Base-by-base conservation (phyloP, 306 rosid genomes). In the Begonia masoniana region DNA sequence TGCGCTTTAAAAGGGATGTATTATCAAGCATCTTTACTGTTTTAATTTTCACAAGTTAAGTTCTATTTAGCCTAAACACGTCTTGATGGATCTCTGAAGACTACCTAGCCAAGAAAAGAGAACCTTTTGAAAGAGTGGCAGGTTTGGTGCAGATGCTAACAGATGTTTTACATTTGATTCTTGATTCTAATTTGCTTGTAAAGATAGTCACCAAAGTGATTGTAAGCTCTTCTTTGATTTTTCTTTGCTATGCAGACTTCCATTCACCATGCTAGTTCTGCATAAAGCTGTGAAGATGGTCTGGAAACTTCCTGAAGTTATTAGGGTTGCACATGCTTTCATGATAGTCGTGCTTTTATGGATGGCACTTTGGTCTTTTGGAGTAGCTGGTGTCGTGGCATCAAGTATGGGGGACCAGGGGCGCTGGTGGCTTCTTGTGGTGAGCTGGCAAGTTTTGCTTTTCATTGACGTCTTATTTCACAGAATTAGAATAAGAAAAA, bases 391-490 rank as follows among this genome's bases (percentile, higher is more conserved):
- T 66, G 91, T 83, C 55, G 96, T 91, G 69, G 99, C 99, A 57
- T 91, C 94, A 58, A 77, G 92, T 81, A 72, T 81, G 66, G 99
- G 85, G 42, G 91, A 91, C 39, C 72, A 92, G 58, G 94, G 94
- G 63, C 84, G 88, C 62, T 91, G 99, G 99, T 91, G 99, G 99
- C 92, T 91, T 73, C 96, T 91, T 81, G 94, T 78, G 99, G 99
- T 91, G 99, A 91, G 99, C 82, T 75, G 92, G 94, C 96, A 81
- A 86, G 91, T 85, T 91, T 79, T 78, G 66, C 82, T 73, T 76
- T 80, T 76, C 70, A 51, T 81, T 80, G 61, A 72, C 55, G 73
- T 52, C 11, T 9, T 68, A 58, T 43, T 51, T 59, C 59, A 62
- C 47, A 52, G 54, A 35, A 67, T 41, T 50, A 59, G 61, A 68